A percentile compares a stretch with the other conserved stretches of the same genome.
phyloP scores from a whole-genome alignment of 1,284 basidiomycete species.

The Mycosarcoma mackinlayi region DNA sequence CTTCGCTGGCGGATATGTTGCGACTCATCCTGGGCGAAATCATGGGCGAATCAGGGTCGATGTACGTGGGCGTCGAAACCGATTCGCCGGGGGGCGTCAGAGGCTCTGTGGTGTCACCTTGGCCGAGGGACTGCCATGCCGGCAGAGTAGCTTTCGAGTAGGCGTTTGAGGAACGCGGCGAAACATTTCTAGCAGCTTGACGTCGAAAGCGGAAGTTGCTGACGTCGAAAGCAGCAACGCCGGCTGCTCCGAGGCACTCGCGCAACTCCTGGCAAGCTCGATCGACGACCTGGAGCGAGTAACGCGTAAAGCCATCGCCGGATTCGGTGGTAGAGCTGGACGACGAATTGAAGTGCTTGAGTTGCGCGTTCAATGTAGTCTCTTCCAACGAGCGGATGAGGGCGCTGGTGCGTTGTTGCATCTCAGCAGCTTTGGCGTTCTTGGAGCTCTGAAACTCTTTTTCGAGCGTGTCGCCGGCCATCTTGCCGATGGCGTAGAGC shows the following conservation, averaged over 20 bases:
- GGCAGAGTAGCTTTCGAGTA: slow-evolving; percentile 14
- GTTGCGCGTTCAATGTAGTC: slow-evolving; percentile 9
- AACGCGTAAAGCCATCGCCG: slow-evolving; percentile 21
- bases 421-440: slow-evolving; percentile 40
- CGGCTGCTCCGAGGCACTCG: slow-evolving; percentile 32
- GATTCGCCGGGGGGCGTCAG: slow-evolving; percentile 29
- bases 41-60: slow-evolving; percentile 30
- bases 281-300: slow-evolving; percentile 34
- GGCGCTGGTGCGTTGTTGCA: slow-evolving; percentile 39
- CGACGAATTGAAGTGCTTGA: slow-evolving; percentile 18
- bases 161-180: slow-evolving; percentile 21
- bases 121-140: slow-evolving; percentile 18
- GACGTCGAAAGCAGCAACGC: slow-evolving; percentile 37
- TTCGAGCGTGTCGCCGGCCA: slow-evolving; percentile 54
- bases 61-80: slow-evolving; percentile 15
- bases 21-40: slow-evolving; percentile 37
- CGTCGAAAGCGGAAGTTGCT: slow-evolving; percentile 33
- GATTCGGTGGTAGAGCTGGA: slow-evolving; percentile 13
- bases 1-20: slow-evolving; percentile 14
- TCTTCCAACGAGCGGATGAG: slow-evolving; percentile 42
- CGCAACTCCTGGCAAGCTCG: slow-evolving; percentile 29
- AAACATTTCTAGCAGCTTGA: slow-evolving; percentile 7
- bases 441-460: slow-evolving; percentile 39
- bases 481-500: slow-evolving; percentile 46
- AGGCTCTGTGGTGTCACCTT: slow-evolving; percentile 12